Evolutionary conservation across 2,329 filamentous ascomycete genomes (phyloP).

Genomic region (Colletotrichum viniferum): DNA sequence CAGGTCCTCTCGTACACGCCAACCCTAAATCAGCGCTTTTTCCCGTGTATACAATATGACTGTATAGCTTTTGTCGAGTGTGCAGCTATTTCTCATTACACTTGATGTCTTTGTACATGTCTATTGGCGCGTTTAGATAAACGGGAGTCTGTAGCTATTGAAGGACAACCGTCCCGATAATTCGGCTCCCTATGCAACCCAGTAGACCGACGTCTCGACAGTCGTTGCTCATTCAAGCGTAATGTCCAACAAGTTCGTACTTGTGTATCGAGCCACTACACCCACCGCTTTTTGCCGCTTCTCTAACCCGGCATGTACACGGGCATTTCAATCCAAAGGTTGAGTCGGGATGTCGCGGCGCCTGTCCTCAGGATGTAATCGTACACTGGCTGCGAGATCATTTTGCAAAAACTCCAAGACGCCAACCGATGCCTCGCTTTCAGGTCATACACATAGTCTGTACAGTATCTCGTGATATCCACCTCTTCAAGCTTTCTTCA

Average conservation of each 20-base stretch:
- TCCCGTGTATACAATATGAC: neutral
- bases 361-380: neutral
- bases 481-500: neutral
- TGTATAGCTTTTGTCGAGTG: too few relatives aligned
- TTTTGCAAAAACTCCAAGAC: conserved; percentile 13
- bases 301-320: neutral
- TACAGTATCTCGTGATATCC: neutral
- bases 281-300: neutral
- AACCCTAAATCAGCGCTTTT: neutral
- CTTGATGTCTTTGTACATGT: neutral
- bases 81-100: neutral
- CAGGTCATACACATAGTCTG: conserved; percentile 18
- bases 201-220: neutral
- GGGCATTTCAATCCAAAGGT: neutral
- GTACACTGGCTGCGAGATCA: neutral
- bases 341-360: neutral
- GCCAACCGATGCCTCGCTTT: conserved; percentile 17
- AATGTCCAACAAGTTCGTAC: neutral
- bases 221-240: neutral
- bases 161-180: neutral
- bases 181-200: neutral
- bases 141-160: neutral
- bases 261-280: neutral
- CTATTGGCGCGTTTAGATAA: neutral
- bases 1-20: neutral